Conservation (phyloP, 306 rosid genomes). For the Acmispon strigosus region DNA sequence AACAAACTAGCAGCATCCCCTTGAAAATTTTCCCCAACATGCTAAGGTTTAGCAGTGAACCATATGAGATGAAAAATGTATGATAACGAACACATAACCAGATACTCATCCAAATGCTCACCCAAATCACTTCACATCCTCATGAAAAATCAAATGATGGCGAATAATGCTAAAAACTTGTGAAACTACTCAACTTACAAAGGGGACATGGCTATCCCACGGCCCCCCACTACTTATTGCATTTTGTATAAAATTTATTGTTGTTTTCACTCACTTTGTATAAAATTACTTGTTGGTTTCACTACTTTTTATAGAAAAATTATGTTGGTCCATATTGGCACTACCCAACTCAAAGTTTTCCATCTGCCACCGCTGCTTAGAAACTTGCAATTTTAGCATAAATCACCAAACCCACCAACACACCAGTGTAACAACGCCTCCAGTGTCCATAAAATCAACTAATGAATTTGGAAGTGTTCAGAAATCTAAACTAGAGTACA, state of each 20-base stretch:
- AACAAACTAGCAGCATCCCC: not conserved
- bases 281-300: too few relatives aligned
- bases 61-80: not conserved
- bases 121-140: not conserved
- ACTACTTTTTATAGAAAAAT: too few relatives aligned
- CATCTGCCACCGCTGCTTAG: too few relatives aligned
- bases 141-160: not conserved
- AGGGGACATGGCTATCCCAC: too few relatives aligned
- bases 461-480: not conserved
- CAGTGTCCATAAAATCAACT: not conserved
- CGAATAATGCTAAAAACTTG: not conserved
- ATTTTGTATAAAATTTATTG: too few relatives aligned
- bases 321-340: too few relatives aligned
- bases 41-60: not conserved
- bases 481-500: not conserved
- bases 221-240: too few relatives aligned
- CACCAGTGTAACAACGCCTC: not conserved
- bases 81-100: not conserved
- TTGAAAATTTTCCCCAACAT: conserved; percentile 21
- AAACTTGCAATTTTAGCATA: not conserved
- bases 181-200: not conserved
- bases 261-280: too few relatives aligned
- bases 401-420: not conserved
- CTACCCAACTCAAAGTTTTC: too few relatives aligned
- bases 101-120: not conserved